Base-by-base conservation (phyloP, 345 rosid genomes). In the Camelina sativa region DNA sequence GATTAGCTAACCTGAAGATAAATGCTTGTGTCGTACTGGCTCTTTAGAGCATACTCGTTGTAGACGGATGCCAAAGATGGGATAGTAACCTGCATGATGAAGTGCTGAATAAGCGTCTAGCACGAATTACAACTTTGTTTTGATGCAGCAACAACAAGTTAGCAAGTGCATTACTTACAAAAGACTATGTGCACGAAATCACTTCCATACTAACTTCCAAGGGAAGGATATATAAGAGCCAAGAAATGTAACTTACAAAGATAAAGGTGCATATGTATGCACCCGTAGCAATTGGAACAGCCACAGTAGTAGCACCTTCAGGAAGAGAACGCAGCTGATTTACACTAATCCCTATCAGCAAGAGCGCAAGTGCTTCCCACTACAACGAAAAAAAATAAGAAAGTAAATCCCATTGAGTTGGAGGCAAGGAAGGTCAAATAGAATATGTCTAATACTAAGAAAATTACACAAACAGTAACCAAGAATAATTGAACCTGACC, bases 321-420 rank as follows among this genome's bases (percentile, higher is more conserved):
- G 99, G 97, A 73, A 90, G 77, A 75, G 93, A 85, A 51, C 93
- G 93, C 72, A 95, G 73, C 79, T 95, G 99, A 83, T 95, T 95
- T 72, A 95, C 84, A 77, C 92, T 88, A 61, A 95, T 89, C 30
- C 98, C 99, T 81, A 95, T 89, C 64, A 95, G 94, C 84, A 95
- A 72, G 71, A 91, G 65, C 61, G 97, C 97, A 78, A 92, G 97
- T 65, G 97, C 98, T 82, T 95, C 99, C 97, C 98, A 95, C 97
- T 92, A 84, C 79, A 75, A 78, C 28, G 65, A 37, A 34, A 59
- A 37, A 35, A 59, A 37, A 35, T 44, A n/a, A n/a, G n/a, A 34
- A 34, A 9, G 11, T 35, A 22, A 52, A 34, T 37, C 44, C 78
- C 62, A 8, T n/a, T 25, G 47, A 44, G 50, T 51, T 59, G 22